These are phyloP conservation scores for Pseudomonodictys pantanalensis DNA, from an alignment of 495 filamentous ascomycete genomes.

Conservation along the genomic window DNA sequence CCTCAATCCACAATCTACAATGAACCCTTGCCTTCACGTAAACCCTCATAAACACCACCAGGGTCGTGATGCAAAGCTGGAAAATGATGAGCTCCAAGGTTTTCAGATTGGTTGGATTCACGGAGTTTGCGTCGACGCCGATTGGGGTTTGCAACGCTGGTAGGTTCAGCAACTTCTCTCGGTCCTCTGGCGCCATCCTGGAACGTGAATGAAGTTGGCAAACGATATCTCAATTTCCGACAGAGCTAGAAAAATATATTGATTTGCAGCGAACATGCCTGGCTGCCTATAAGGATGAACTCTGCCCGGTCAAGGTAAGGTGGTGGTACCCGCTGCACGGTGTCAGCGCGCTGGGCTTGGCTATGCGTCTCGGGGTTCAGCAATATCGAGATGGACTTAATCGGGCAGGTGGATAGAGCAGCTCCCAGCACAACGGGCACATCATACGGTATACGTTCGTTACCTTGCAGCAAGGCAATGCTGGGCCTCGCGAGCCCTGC, in stretches of 20 bases:
- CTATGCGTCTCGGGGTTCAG: too few relatives aligned
- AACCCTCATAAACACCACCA: background rate
- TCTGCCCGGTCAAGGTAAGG: too few relatives aligned
- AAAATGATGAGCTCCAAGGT: background rate
- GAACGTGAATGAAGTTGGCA: background rate
- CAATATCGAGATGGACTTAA: too few relatives aligned
- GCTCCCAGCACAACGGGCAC: too few relatives aligned
- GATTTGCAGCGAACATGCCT: too few relatives aligned
- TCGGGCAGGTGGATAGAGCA: too few relatives aligned
- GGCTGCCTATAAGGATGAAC: too few relatives aligned
- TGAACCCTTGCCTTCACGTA: background rate
- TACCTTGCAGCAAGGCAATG: too few relatives aligned
- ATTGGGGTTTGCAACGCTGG: background rate
- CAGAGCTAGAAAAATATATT: background rate
- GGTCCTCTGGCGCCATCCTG: background rate
- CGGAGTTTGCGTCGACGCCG: background rate
- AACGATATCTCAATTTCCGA: background rate
- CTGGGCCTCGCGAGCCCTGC: too few relatives aligned
- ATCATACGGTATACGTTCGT: too few relatives aligned
- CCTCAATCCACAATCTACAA: background rate
- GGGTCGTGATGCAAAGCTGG: background rate
- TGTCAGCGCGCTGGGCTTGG: too few relatives aligned
- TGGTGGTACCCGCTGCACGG: too few relatives aligned
- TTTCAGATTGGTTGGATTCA: background rate
- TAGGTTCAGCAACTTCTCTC: background rate